Base-by-base conservation (phyloP, 148 eudicot genomes). In the Vaccinium myrtillus region DNA sequence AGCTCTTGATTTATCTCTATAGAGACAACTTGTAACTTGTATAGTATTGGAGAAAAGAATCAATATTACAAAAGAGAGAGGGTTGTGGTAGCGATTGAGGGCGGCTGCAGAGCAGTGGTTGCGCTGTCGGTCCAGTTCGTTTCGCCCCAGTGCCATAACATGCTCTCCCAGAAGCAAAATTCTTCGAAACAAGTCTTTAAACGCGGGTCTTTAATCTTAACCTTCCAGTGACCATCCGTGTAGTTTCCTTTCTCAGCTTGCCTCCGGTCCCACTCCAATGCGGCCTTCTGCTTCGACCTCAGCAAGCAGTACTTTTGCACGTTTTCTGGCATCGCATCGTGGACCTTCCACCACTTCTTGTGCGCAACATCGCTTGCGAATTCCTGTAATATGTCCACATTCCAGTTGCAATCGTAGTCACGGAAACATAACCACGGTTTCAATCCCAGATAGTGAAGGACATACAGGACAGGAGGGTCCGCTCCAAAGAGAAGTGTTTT, bases 61-160 rank as follows among this genome's bases (percentile, higher is more conserved):
- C 78, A 50, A 87, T 86, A 91, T 81, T 84, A 92, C 81, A 86
- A 82, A 79, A 86, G 87, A 83, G 93, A 25, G 70, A 93, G 93
- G 49, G 91, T 83, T 71, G 82, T 85, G 32, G 91, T 88, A 19
- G 65, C 23, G 16, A 84, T 84, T 55, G 50, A 53, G n/a, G 89
- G 85, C 13, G 91, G 89, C 18, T 90, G 76, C 8, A 87, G 86
- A 48, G 88, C 71, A 56, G 91, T 53, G 13, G 92, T 93, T 19
- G 92, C 93, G 83, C 94, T 94, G 76, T 94, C 98, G 1, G 98
- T 96, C 98, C 96, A 92, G 63, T 94, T 96, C 82, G 90, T 92
- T 1, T 95, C 98, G 39, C 98, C 98, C 98, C 98, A 95, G 12
- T 95, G 98, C 98, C 98, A 94, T 86, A 95, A 81, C 98, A 95